A percentile compares a stretch with the other conserved stretches of the same genome.
phyloP scores from a whole-genome alignment of 495 filamentous ascomycete genomes.

The Talaromyces wortmannii region DNA sequence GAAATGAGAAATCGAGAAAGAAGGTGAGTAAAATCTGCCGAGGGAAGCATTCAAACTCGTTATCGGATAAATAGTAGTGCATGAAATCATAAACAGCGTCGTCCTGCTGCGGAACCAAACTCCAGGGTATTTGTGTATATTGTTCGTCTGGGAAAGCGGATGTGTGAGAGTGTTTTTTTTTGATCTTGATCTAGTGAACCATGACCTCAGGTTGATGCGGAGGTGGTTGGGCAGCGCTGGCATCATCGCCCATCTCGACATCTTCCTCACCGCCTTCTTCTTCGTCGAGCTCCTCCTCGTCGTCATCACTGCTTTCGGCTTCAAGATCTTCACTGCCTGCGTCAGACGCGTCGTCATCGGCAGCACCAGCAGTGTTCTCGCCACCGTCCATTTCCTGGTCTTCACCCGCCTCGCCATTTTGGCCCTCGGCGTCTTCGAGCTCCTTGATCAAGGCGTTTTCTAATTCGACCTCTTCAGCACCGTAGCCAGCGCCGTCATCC shows the following conservation, averaged over 20 bases:
- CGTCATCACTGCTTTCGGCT: constrained; percentile 78
- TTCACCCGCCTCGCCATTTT: constrained; percentile 29
- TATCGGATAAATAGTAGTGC: background rate
- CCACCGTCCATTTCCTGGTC: constrained; percentile 82
- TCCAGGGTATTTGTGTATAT: constrained; percentile 2
- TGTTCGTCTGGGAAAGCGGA: background rate
- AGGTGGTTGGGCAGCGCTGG: constrained; percentile 17
- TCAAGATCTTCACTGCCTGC: constrained; percentile 95
- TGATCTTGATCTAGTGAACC: constrained; percentile 36
- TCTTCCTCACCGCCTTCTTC: constrained; percentile 71
- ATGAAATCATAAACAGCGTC: background rate
- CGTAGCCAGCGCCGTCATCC: constrained; percentile 81
- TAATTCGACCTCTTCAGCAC: constrained; percentile 62
- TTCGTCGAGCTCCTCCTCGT: constrained; percentile 78
- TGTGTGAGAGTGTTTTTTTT: background rate
- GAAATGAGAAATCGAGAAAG: no score
- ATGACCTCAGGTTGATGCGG: constrained; percentile 42
- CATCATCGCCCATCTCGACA: constrained; percentile 74
- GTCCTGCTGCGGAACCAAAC: background rate
- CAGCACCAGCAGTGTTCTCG: constrained; percentile 48
- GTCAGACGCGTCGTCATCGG: constrained; percentile 70
- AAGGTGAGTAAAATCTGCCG: no score
- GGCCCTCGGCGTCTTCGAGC: constrained; percentile 49
- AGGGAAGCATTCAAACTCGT: background rate
- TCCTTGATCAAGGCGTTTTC: constrained; percentile 49